Conservation (phyloP, 225 moss, liverwort and hornwort species). For the Sphagnum contortum region DNA sequence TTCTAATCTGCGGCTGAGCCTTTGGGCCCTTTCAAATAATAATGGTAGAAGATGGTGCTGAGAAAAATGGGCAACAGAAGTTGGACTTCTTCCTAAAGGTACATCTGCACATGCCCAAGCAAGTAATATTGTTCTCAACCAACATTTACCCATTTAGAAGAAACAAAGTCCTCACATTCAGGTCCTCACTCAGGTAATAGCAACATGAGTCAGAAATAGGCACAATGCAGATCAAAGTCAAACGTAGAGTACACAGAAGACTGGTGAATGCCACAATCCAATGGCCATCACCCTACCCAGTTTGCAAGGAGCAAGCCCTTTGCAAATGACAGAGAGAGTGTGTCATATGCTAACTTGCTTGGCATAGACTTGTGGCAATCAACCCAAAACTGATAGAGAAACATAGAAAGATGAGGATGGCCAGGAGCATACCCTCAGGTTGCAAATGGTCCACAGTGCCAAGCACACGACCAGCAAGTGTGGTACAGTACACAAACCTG, state of each 20-base stretch:
- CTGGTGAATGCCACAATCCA: no score
- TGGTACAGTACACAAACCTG: constrained; percentile 92
- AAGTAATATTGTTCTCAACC: not conserved
- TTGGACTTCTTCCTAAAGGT: constrained; percentile 56
- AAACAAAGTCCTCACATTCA: no score
- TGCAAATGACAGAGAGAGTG: no score
- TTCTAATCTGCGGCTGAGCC: constrained; percentile 30
- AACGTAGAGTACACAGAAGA: no score
- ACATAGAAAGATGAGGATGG: not conserved
- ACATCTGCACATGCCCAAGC: constrained; percentile 28
- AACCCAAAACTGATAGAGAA: not conserved
- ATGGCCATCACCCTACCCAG: no score
- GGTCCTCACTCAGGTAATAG: no score
- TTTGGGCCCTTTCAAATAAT: constrained; percentile 56
- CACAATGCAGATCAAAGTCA: no score
- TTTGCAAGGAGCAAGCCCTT: no score
- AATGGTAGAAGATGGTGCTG: constrained; percentile 83
- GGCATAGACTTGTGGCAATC: no score
- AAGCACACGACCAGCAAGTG: constrained; percentile 74
- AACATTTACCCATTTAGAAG: not conserved
- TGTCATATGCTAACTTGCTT: no score
- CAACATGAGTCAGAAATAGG: no score
- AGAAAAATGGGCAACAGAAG: constrained; percentile 77
- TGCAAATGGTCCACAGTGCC: constrained; percentile 89
- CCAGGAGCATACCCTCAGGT: constrained; percentile 54